Evolutionary conservation across 2,329 filamentous ascomycete species (phyloP).

Genomic region (Colletotrichum sp.): DNA sequence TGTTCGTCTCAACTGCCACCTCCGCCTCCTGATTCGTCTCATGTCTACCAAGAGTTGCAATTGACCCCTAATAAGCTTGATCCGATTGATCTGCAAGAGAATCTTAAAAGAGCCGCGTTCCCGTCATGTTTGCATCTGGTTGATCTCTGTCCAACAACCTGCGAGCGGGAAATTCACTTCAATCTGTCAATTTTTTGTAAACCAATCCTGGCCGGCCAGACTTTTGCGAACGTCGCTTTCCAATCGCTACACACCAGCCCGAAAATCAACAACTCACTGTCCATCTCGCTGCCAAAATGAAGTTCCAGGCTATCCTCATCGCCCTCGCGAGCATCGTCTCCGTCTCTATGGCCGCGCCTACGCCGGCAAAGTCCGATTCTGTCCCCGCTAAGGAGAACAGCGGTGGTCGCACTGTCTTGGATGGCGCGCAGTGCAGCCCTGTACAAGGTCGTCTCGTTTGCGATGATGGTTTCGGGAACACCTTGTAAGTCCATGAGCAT

Average conservation of each 20-base stretch:
- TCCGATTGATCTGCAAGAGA: background rate
- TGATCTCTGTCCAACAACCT: background rate
- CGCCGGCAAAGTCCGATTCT: background rate
- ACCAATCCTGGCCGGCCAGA: background rate
- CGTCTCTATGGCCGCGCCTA: background rate
- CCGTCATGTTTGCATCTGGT: background rate
- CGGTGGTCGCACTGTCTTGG: background rate
- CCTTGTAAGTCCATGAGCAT: background rate
- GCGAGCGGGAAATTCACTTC: background rate
- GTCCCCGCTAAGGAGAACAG: conserved; percentile 4
- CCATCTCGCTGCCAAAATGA: background rate
- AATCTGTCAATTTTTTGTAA: background rate
- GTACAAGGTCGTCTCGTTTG: conserved; percentile 9
- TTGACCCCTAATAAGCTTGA: background rate
- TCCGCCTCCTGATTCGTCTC: background rate
- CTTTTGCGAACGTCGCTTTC: background rate
- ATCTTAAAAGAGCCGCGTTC: background rate
- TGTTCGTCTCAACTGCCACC: conserved; percentile 5
- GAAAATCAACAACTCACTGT: background rate
- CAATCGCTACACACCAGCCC: background rate
- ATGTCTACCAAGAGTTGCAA: background rate
- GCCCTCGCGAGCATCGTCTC: background rate
- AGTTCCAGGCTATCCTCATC: background rate
- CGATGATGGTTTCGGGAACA: conserved; percentile 6
- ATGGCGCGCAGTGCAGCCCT: conserved; percentile 8